Conservation (phyloP, 1,284 basidiomycete species). For the Bjerkandera adusta region DNA sequence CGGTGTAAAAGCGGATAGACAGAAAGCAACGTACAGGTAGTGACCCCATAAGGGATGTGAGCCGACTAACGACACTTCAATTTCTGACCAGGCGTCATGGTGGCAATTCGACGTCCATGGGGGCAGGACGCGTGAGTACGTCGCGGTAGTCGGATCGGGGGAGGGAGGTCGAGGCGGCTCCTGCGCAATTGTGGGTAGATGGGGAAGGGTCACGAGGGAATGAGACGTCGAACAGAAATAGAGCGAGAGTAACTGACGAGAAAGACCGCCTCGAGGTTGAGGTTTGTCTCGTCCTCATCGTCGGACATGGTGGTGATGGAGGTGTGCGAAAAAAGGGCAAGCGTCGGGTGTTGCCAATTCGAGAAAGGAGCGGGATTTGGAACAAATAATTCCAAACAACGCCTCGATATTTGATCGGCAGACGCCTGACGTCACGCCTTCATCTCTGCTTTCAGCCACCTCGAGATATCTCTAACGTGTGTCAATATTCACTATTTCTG, state of each 20-base stretch:
- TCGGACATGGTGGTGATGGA: slow-evolving; percentile 5
- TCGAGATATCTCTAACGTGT: too few species aligned
- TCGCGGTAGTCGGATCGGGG: slow-evolving; percentile 51
- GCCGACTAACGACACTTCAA: slow-evolving; percentile 79
- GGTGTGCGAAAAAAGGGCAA: neutral
- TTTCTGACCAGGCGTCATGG: slow-evolving; percentile 37
- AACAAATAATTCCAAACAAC: too few species aligned
- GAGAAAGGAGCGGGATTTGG: slow-evolving; percentile 1
- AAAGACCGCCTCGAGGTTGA: slow-evolving; percentile 14
- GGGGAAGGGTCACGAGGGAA: slow-evolving; percentile 29
- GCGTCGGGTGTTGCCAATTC: too few species aligned
- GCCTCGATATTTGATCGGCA: neutral
- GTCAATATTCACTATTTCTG: too few species aligned
- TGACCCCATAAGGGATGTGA: slow-evolving; percentile 92
- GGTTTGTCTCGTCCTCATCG: slow-evolving; percentile 4
- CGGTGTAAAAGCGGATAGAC: neutral
- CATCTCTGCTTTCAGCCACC: neutral
- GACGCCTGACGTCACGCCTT: neutral
- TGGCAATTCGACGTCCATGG: slow-evolving; percentile 10
- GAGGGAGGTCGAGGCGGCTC: slow-evolving; percentile 55
- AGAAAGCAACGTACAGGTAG: slow-evolving; percentile 59
- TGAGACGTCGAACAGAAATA: slow-evolving; percentile 1
- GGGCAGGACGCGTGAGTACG: slow-evolving; percentile 40
- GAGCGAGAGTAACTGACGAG: slow-evolving; percentile 10
- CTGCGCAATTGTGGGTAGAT: slow-evolving; percentile 21